Evolutionary conservation across 129 eudicot species (phyloP).

Genomic region (Smallanthus sonchifolius): DNA sequence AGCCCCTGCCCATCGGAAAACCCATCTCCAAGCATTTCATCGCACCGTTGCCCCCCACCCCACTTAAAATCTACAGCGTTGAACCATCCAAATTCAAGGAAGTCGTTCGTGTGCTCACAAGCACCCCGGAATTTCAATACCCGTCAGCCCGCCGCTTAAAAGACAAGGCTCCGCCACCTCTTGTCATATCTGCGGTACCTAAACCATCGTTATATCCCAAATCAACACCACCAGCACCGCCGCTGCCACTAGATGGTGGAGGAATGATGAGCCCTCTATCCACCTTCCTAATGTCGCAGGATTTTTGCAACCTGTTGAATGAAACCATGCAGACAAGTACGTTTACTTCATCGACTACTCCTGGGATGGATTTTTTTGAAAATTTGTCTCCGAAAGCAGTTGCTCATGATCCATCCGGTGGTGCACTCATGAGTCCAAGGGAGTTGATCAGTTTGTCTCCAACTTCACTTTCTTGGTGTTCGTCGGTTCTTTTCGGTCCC

Average conservation of each 20-base stretch:
- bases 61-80: conserved; percentile 59
- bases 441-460: conserved; percentile 49
- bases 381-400: neutral
- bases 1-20: conserved; percentile 9
- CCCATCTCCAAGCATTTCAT: conserved; percentile 45
- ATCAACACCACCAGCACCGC: neutral
- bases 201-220: conserved; percentile 9
- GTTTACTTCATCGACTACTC: neutral
- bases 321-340: conserved; percentile 15
- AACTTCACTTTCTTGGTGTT: conserved; percentile 33
- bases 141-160: conserved; percentile 21
- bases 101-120: conserved; percentile 64
- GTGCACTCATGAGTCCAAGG: conserved; percentile 24
- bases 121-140: conserved; percentile 39
- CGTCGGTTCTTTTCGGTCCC: conserved; percentile 42
- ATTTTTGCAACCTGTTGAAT: conserved; percentile 20
- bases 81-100: conserved; percentile 51
- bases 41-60: conserved; percentile 56
- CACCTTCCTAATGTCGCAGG: conserved; percentile 8
- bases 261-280: conserved; percentile 12
- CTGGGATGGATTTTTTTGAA: conserved; percentile 10
- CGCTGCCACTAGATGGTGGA: neutral
- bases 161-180: conserved; percentile 52
- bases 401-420: neutral
- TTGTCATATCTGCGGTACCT: conserved; percentile 22